These are phyloP conservation scores for Paraleonurus japonicus DNA, from an alignment of 257 asterid species.

Conservation along the genomic window DNA sequence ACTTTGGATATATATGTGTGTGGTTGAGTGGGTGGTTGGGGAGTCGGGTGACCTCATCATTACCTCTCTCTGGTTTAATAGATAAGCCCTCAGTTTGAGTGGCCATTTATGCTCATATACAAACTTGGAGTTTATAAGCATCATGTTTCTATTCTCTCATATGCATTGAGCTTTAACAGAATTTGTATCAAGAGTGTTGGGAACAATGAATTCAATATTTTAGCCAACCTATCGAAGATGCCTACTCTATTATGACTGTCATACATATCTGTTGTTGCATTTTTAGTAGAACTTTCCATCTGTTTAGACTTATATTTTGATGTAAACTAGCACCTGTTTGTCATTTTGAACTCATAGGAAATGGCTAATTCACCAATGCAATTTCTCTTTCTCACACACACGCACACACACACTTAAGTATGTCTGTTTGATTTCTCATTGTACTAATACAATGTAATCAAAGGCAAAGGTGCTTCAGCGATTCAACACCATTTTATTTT, in stretches of 20 bases:
- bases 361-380: background rate
- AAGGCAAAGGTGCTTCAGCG: background rate
- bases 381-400: background rate
- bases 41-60: background rate
- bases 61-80: background rate
- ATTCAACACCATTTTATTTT: background rate
- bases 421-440: slow-evolving; percentile 21
- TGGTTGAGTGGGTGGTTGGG: background rate
- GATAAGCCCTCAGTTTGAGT: background rate
- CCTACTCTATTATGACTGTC: background rate
- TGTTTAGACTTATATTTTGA: background rate
- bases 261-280: background rate
- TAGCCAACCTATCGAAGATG: background rate
- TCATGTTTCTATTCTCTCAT: background rate
- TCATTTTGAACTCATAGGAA: background rate
- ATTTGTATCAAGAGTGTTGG: background rate
- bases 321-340: slow-evolving; percentile 9
- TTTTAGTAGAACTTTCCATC: background rate
- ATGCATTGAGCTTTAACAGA: background rate
- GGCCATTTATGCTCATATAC: background rate
- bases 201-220: background rate
- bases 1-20: background rate
- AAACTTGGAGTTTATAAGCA: background rate
- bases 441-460: background rate
- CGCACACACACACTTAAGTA: background rate